Evolutionary conservation across 768 basidiomycete species (phyloP), one percentile per base, ranked within the genome.

Genomic region (Boletellus sp.): DNA sequence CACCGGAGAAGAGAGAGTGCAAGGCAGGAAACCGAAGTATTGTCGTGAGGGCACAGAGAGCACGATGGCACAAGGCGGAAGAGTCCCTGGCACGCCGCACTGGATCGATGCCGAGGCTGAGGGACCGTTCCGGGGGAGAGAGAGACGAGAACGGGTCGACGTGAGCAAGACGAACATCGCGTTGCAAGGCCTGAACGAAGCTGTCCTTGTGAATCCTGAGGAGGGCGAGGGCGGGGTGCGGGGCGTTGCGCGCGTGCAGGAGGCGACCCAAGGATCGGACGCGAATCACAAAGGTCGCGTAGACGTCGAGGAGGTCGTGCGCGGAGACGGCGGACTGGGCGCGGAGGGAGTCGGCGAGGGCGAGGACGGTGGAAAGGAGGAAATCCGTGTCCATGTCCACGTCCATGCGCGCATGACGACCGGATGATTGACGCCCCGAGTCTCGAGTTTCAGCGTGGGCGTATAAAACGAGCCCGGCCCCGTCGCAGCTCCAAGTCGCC

Each of bases 261-360:
- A 23, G 20, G 15, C 39, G 48, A 7, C 38, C 36, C 6, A 59
- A 54, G 10, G 57, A 53, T 34, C 64, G 70, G 47, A 85, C 65
- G 23, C 78, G 74, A 24, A 64, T 63, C 0, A 75, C 74, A 37
- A 87, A 70, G 0, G 74, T 70, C 54, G 66, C 71, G 57, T 87
- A 87, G 11, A 85, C 82, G 59, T 87, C 83, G 35, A 75, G 67
- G 51, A 86, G 66, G 62, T 83, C 81, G 55, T 81, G 79, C 23
- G 70, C 49, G 1, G 76, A 71, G n/a, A 78, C 64, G 28, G 63
- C 54, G 7, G 68, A 64, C 2, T 63, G 60, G 22, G 75, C 69
- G n/a, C 68, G 61, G 22, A 74, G 54, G 4, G 81, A 79, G 51
- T 74, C 73, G 9, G 72, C 46, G 34, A 85, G 70, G 11, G 76